Evolutionary conservation across 352 stramenopile genomes (phyloP).

Genomic region (Pseudoperonospora humuli): DNA sequence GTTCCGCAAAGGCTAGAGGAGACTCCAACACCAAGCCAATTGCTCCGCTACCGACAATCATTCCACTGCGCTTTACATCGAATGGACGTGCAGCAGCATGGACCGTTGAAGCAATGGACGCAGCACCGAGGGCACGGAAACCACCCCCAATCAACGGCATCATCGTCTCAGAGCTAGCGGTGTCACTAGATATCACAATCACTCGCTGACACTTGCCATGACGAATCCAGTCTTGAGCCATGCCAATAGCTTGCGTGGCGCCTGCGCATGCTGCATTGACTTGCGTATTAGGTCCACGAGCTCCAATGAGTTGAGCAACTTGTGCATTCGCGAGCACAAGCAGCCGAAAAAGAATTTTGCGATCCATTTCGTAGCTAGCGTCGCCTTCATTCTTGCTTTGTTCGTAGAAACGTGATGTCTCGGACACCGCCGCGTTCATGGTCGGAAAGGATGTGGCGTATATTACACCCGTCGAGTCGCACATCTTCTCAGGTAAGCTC

Average conservation of each 20-base stretch:
- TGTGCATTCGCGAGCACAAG: constrained; percentile 94
- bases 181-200: constrained; percentile 92
- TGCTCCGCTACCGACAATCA: constrained; percentile 91
- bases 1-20: constrained; percentile 21
- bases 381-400: constrained; percentile 6
- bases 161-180: constrained; percentile 84
- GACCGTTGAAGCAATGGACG: constrained; percentile 72
- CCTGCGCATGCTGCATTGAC: constrained; percentile 94
- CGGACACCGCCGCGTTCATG: constrained; percentile 89
- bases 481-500: constrained; percentile 82
- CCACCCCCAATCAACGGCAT: constrained; percentile 92
- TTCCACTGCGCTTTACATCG: constrained; percentile 87
- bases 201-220: constrained; percentile 89
- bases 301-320: constrained; percentile 92
- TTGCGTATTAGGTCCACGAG: constrained; percentile 93
- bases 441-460: constrained; percentile 95
- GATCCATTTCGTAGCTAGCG: constrained; percentile 88
- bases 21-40: constrained; percentile 79
- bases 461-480: constrained; percentile 88
- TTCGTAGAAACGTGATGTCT: constrained; percentile 80
- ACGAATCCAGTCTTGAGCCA: constrained; percentile 93
- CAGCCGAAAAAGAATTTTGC: constrained; percentile 96
- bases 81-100: constrained; percentile 88
- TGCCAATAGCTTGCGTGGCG: constrained; percentile 87
- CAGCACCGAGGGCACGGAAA: constrained; percentile 91